Base-by-base conservation (phyloP, 495 filamentous ascomycete species). In the Neurospora sublineolata region DNA sequence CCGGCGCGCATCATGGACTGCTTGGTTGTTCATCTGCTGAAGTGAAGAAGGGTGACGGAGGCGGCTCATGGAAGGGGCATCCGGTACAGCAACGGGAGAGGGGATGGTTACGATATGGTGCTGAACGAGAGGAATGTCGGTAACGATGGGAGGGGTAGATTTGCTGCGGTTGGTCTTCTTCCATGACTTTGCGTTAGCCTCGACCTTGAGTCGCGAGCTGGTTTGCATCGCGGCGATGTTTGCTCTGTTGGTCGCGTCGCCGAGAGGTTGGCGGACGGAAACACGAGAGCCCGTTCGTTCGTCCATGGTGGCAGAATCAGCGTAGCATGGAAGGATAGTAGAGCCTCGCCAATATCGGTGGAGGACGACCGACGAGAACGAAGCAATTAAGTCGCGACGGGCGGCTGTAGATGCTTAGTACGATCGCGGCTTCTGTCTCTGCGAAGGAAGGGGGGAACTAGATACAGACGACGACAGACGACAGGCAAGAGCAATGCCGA, bases 1-100 rank as follows among this genome's bases (percentile, higher is more conserved):
- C 40, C 93, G 87, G 33, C 92, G 90, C 7, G 86, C 83, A 27
- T 87, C 84, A 16, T 68, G 23, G 9, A 37, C 38, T 60, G 77
- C 77, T 44, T 82, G 80, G 11, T 84, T 79, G 10, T 90, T 87
- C n/a, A 84, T 84, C 33, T 23, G 30, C 38, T 58, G 69, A 16
- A 67, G 27, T n/a, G 27, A 58, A 14, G 30, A 58, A 33, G 30
- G 41, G 23, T 58, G 18, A 33, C 52, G 52, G 52, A 64, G 52
- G 52, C 52, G 52, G 27, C 52, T 64, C 52, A 64, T 64, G 41
- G 69, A 44, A 3, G 41, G 42, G 69, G 7, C 37, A 69, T 69
- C 27, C 1, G 71, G 70, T 33, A 27, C 27, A 12, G 44, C 69
- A 38, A 70, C 67, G 2, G 33, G 42, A 64, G 73, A 30, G 1